phyloP scores from a whole-genome alignment of 805 yeast species.

The Candida glaebosa region DNA sequence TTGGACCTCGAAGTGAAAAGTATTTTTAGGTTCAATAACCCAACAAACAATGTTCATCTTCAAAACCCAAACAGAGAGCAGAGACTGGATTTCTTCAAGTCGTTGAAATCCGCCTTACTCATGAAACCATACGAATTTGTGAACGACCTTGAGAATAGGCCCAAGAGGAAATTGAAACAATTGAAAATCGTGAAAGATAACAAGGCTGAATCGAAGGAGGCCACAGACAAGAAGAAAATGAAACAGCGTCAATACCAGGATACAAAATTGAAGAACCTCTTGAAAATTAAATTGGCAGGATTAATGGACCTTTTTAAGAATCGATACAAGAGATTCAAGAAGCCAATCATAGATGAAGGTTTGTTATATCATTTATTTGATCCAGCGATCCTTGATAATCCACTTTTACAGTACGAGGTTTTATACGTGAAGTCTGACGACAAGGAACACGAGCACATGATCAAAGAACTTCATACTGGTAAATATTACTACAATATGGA shows the following conservation, averaged over 20 bases:
- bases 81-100: conserved; percentile 53
- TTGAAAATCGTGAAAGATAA: conserved; percentile 28
- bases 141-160: conserved; percentile 59
- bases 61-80: conserved; percentile 43
- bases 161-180: conserved; percentile 44
- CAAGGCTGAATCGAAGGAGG: conserved; percentile 18
- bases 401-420: conserved; percentile 33
- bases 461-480: conserved; percentile 75
- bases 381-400: conserved; percentile 41
- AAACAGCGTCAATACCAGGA: conserved; percentile 61
- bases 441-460: conserved; percentile 58
- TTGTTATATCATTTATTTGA: conserved; percentile 76
- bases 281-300: conserved; percentile 82
- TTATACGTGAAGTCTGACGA: conserved; percentile 46
- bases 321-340: conserved; percentile 84
- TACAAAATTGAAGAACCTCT: conserved; percentile 75
- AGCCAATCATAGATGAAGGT: conserved; percentile 83
- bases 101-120: conserved; percentile 49
- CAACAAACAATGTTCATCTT: conserved; percentile 45
- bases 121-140: conserved; percentile 69
- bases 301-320: conserved; percentile 86
- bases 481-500: conserved; percentile 82
- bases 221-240: conserved; percentile 38
- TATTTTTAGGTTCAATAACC: conserved; percentile 53
- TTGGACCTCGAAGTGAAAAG: conserved; percentile 45